phyloP scores from a whole-genome alignment of 768 basidiomycete species.

The Saitozyma sp. region DNA sequence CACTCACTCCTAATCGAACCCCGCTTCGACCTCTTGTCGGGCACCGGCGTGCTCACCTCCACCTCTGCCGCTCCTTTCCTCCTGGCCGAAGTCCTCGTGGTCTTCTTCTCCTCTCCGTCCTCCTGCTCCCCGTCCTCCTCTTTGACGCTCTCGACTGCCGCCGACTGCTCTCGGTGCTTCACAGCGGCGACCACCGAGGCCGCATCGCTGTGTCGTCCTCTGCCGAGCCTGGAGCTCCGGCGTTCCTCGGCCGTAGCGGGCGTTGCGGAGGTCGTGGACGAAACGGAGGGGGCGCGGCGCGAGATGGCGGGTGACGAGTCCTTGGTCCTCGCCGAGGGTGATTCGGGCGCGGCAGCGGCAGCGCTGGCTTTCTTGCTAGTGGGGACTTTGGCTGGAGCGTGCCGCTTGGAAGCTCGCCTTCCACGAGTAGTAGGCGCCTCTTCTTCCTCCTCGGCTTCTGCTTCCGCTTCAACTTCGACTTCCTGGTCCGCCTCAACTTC shows the following conservation, averaged over 20 bases:
- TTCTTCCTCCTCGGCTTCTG: slow-evolving; percentile 10
- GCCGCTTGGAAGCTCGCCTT: neutral
- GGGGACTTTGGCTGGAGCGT: neutral
- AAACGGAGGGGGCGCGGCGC: slow-evolving; percentile 28
- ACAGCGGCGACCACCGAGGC: slow-evolving; percentile 3
- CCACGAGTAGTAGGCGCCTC: slow-evolving; percentile 7
- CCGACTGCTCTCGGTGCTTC: slow-evolving; percentile 1
- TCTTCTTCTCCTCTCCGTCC: slow-evolving; percentile 11
- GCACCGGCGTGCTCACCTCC: neutral
- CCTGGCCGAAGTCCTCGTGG: slow-evolving; percentile 1
- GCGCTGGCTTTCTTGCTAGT: no score
- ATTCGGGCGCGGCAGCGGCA: no score
- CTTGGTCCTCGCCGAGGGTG: slow-evolving; percentile 17
- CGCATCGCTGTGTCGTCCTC: slow-evolving; percentile 5
- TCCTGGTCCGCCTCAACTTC: neutral
- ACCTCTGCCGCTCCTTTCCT: slow-evolving; percentile 1
- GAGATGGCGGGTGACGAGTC: slow-evolving; percentile 35
- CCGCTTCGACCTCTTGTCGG: slow-evolving; percentile 1
- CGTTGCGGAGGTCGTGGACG: slow-evolving; percentile 26
- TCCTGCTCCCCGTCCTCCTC: slow-evolving; percentile 19
- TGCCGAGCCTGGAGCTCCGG: neutral
- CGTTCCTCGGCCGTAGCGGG: slow-evolving; percentile 14
- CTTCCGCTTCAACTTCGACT: neutral
- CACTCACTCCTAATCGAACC: slow-evolving; percentile 13
- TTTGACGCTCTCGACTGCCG: slow-evolving; percentile 10